These are phyloP conservation scores for Fabrea salina DNA, from an alignment of 169 alveolate species.

Conservation along the genomic window DNA sequence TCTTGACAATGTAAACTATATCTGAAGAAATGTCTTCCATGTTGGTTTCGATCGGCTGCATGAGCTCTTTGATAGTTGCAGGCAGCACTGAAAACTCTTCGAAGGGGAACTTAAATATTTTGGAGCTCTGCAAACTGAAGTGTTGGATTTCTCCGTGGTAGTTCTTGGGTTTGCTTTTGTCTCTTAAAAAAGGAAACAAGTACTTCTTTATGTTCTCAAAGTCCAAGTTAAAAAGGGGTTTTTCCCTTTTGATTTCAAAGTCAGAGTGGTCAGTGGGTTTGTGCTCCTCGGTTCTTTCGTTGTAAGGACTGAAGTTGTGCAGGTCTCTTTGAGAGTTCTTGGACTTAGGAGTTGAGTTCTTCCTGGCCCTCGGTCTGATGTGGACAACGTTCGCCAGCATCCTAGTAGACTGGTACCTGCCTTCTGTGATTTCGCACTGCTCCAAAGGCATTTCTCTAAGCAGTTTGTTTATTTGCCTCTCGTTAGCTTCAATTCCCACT, in stretches of 20 bases:
- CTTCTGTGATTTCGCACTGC: conserved; percentile 45
- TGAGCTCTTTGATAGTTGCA: conserved; percentile 44
- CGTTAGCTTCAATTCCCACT: conserved; percentile 51
- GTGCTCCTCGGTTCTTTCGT: no score
- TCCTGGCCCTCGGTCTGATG: neutral
- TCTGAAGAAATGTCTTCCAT: conserved; percentile 45
- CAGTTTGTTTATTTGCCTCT: conserved; percentile 34
- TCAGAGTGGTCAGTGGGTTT: neutral
- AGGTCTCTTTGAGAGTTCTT: neutral
- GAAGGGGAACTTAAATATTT: conserved; percentile 31
- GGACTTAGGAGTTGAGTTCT: neutral
- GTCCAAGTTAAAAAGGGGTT: neutral
- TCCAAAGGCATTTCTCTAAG: conserved; percentile 39
- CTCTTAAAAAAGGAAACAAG: neutral
- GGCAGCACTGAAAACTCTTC: neutral
- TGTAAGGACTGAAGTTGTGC: no score
- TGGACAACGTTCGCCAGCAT: conserved; percentile 16
- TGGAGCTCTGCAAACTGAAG: neutral
- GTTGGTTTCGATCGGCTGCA: conserved; percentile 44
- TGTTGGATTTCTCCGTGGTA: no score
- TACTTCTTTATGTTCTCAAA: no score
- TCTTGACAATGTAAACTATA: conserved; percentile 35
- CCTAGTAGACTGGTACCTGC: conserved; percentile 32
- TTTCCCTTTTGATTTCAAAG: neutral
- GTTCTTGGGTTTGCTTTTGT: no score